Evolutionary conservation across 306 rosid genomes (phyloP).

Genomic region (Cicer arietinum): DNA sequence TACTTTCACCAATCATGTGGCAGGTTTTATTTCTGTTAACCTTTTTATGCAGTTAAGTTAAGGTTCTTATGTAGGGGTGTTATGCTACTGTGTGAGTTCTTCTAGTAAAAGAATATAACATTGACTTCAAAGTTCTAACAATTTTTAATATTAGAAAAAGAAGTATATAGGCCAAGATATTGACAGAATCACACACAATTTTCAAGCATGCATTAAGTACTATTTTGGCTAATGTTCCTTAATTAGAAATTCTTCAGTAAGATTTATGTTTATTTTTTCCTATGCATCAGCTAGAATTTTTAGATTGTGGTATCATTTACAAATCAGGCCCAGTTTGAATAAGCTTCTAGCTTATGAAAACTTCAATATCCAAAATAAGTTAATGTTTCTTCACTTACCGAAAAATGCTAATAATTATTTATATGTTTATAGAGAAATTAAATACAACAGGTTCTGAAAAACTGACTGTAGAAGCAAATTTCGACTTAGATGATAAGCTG

Average conservation of each 20-base stretch:
- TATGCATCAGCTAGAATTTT: conserved; percentile 17
- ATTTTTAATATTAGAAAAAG: too few species aligned
- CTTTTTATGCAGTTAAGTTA: conserved; percentile 24
- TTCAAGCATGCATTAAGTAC: background rate
- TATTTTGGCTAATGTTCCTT: background rate
- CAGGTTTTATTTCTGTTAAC: conserved; percentile 65
- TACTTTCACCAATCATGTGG: conserved; percentile 89
- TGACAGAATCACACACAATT: too few species aligned
- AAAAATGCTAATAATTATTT: background rate
- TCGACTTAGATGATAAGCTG: too few species aligned
- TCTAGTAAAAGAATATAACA: background rate
- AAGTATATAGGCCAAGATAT: too few species aligned
- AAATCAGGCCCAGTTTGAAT: background rate
- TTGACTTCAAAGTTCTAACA: too few species aligned
- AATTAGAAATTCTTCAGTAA: background rate
- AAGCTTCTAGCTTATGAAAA: background rate
- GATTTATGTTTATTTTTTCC: background rate
- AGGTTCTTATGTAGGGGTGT: conserved; percentile 12
- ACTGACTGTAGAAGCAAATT: too few species aligned
- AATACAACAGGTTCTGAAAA: too few species aligned
- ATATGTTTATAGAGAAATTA: background rate
- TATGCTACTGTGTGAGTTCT: background rate
- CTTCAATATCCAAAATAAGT: background rate
- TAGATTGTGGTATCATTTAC: conserved; percentile 19
- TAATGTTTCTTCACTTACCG: background rate